Percentiles rank a stretch among this genome's conserved stretches.
phyloP scores from a whole-genome alignment of 2,329 filamentous ascomycete genomes.

The Malbranchea zuffiana region DNA sequence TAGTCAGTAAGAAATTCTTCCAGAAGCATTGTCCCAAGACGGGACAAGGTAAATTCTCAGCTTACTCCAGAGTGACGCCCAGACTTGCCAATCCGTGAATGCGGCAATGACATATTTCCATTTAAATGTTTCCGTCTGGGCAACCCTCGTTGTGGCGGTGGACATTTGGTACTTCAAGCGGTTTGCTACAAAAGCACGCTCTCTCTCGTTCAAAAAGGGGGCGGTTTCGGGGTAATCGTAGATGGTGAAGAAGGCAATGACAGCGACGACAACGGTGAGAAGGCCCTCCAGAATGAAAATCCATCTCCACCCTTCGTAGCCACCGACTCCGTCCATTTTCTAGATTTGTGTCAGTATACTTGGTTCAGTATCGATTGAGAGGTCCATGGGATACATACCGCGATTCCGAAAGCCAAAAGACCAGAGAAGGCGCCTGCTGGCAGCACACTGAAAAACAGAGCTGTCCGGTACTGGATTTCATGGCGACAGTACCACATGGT shows the following conservation, averaged over 20 bases:
- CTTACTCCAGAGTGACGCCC: slow-evolving; percentile 30
- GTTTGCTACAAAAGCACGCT: slow-evolving; percentile 30
- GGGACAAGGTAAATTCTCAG: slow-evolving; percentile 9
- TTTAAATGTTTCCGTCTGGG: slow-evolving; percentile 26
- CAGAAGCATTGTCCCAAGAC: slow-evolving; percentile 4
- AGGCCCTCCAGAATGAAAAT: slow-evolving; percentile 43
- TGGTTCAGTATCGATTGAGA: slow-evolving; percentile 19
- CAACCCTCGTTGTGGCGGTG: slow-evolving; percentile 19
- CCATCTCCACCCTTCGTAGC: slow-evolving; percentile 40
- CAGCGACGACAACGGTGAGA: slow-evolving; percentile 34
- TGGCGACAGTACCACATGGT: slow-evolving; percentile 38
- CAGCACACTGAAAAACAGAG: slow-evolving; percentile 39
- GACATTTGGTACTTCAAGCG: slow-evolving; percentile 29
- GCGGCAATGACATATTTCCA: slow-evolving; percentile 32
- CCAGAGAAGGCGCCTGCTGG: slow-evolving; percentile 45
- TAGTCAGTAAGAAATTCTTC: slow-evolving; percentile 3
- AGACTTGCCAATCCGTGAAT: slow-evolving; percentile 35
- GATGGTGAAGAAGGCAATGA: slow-evolving; percentile 36
- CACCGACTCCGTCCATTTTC: slow-evolving; percentile 42
- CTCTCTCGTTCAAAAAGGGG: slow-evolving; percentile 32
- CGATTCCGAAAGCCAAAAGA: slow-evolving; percentile 42
- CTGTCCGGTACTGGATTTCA: slow-evolving; percentile 35
- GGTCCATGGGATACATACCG: slow-evolving; percentile 20
- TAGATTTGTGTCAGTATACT: slow-evolving; percentile 10
- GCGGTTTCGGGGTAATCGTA: slow-evolving; percentile 38